Evolutionary conservation across 257 asterid species (phyloP).

Genomic region (Solanum etuberosum): DNA sequence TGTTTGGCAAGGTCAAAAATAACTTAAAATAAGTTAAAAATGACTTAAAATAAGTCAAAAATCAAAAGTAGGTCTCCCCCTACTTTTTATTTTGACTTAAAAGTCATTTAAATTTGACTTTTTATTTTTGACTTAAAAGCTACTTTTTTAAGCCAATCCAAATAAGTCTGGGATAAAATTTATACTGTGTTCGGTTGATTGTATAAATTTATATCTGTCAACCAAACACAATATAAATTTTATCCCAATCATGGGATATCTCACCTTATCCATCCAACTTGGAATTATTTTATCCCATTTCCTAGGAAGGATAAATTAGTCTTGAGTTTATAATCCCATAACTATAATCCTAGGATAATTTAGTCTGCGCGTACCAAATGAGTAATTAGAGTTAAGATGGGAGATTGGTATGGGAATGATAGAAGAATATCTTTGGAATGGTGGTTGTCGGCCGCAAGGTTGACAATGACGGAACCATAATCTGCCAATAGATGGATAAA

Average conservation of each 20-base stretch:
- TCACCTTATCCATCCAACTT: not conserved
- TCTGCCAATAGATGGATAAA: not conserved
- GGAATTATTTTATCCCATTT: not conserved
- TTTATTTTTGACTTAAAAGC: too few species aligned
- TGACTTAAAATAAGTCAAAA: too few species aligned
- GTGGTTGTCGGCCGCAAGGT: not conserved
- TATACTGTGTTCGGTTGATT: not conserved
- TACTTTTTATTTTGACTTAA: too few species aligned
- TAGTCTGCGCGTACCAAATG: not conserved
- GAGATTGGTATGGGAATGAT: not conserved
- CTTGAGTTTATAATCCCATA: not conserved
- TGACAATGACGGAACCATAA: not conserved
- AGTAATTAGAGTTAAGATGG: not conserved
- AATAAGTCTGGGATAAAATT: not conserved
- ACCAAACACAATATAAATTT: not conserved
- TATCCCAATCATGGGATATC: not conserved
- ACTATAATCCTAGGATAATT: not conserved
- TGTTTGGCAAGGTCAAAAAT: too few species aligned
- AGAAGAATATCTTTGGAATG: not conserved
- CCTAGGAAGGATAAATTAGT: not conserved
- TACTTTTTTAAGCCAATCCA: too few species aligned
- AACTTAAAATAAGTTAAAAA: too few species aligned
- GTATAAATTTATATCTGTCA: not conserved
- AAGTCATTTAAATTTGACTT: too few species aligned
- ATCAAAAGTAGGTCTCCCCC: too few species aligned